Evolutionary conservation across 805 yeast species (phyloP), one percentile per base, ranked within the genome.

Genomic region (Clavispora carvajalis): DNA sequence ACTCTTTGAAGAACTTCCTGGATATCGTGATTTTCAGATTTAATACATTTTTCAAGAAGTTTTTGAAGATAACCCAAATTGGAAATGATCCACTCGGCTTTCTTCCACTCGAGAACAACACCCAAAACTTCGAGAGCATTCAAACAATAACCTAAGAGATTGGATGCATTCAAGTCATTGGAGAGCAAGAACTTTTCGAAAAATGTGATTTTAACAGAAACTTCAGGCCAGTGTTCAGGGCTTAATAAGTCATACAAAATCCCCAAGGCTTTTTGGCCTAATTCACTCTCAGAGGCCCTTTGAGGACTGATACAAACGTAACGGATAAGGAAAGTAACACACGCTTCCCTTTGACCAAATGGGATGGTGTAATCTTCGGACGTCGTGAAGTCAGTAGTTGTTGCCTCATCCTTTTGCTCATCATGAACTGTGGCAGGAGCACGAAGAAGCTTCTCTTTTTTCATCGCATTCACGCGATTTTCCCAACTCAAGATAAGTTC

Each of bases 41-140:
- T 79, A 47, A 93, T 69, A 52, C 95, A 82, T 50, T 86, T 86
- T 44, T 85, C 95, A 12, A 93, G 66, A 12, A 93, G 65, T 41
- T 75, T 76, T 48, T 85, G 90, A 23, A 95, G 72, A 24, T 82
- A 78, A 1, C 73, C 67, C 28, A 89, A 61, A 47, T 89, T 85
- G 2, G 78, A 75, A 31, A 84, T 64, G 39, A 93, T 82, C 97
- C 97, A 93, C 11, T 71, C 77, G 0, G 84, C 62, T 2, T 79
- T 60, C 61, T 85, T 85, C 74, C 88, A 85, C 47, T 82, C 85
- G 39, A 93, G 67, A 1, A 89, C 88, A 34, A 89, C 85, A 9
- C 83, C 81, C 34, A 93, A 70, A 0, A 93, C 97, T 58, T 88
- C 96, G 37, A 95, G 64, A 0, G 99, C 95, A 62, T 93, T 95